phyloP scores from a whole-genome alignment of 345 rosid species.

The Aurinia saxatilis region DNA sequence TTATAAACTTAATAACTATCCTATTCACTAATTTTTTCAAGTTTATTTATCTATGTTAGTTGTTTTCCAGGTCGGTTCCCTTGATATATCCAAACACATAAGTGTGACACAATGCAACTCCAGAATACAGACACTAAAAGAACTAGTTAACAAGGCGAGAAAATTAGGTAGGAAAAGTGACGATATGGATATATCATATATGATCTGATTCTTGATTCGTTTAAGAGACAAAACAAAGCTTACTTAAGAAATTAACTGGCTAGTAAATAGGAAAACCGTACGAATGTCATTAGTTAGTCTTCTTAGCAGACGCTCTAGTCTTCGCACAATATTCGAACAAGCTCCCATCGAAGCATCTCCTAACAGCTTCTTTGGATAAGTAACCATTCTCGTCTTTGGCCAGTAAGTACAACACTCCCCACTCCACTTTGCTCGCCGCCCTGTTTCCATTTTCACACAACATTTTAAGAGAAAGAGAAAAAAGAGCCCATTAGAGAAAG shows the following conservation, averaged over 20 bases:
- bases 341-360: conserved; percentile 62
- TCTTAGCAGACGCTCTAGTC: conserved; percentile 17
- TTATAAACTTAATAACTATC: no score
- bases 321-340: conserved; percentile 56
- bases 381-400: conserved; percentile 55
- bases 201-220: not conserved
- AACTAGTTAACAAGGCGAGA: not conserved
- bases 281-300: conserved; percentile 16
- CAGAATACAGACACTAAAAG: not conserved
- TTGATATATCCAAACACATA: not conserved
- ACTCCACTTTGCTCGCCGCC: conserved; percentile 44
- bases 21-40: no score
- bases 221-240: conserved; percentile 4
- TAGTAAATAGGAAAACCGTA: not conserved
- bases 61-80: not conserved
- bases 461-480: not conserved
- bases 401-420: conserved; percentile 43
- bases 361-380: conserved; percentile 53
- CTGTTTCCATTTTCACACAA: conserved; percentile 22
- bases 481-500: not conserved
- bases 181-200: not conserved
- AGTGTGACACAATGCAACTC: not conserved
- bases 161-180: not conserved
- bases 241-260: conserved; percentile 2
- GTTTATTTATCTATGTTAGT: no score